Base-by-base conservation (phyloP, 208 protist species). In the Vickermania spadyakhi region DNA sequence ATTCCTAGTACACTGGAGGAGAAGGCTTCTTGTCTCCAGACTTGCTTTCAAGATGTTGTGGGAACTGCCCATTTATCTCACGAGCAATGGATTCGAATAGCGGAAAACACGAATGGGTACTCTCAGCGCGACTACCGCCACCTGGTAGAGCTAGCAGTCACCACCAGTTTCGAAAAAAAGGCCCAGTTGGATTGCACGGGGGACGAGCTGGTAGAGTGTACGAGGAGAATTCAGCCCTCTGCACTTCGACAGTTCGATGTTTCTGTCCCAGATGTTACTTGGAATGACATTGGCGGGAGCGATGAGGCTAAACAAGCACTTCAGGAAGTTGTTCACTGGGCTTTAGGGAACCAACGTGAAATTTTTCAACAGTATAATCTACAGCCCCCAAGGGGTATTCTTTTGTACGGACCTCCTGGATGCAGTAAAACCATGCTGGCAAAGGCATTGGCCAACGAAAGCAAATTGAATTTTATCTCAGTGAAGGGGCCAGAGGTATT, bases 401-500 rank as follows among this genome's bases (percentile, higher is more conserved):
- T 97, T 57, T 78, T 99, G 22, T 99, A 99, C 75, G 98, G 98
- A 22, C 96, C 97, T 28, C 98, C 98, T 14, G 98, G 98, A 50
- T 99, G 97, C 1, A 98, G 97, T 54, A 98, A 99, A 78, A 97
- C 89, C 30, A 91, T 96, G 84, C 79, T 99, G 50, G 99, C 99
- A 5, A 84, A 98, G 58, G 99, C 99, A 14, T 99, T 98, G 72
- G 99, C 99, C 1, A 97, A 98, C 0, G 92, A 99, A 55, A 99
- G 97, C 2, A 91, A 99, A 28, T 90, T 97, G 14, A 98, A 97
- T 52, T 99, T 99, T 70, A 73, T 99, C 0, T 99, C 99, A 70
- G 86, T 99, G 11, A 98, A 98, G 22, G 99, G 97, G 1, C 98
- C 99, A 25, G 97, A 99, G 74, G 83, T 99, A 11, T 97, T 99